Percentiles rank a stretch among this genome's conserved stretches.
Conservation (phyloP, 179 eudicot species). For the Drosera spatulata region DNA sequence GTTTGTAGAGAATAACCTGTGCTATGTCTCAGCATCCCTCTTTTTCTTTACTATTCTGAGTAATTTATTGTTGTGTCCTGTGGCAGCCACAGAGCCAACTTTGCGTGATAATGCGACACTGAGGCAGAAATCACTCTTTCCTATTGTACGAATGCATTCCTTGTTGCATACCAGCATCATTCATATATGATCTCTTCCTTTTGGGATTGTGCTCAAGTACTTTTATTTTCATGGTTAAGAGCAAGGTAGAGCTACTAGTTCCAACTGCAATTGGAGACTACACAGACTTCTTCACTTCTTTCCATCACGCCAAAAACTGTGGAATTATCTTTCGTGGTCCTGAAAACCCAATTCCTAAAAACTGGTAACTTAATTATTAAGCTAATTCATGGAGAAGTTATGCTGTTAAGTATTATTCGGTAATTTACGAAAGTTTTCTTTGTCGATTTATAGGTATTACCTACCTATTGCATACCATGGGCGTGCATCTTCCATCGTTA, state of each 20-base stretch:
- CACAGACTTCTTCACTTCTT: slow-evolving; percentile 87
- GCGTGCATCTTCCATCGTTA: slow-evolving; percentile 87
- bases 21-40: neutral
- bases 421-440: no score
- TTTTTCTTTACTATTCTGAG: slow-evolving; percentile 2
- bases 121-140: slow-evolving; percentile 67
- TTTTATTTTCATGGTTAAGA: slow-evolving; percentile 26
- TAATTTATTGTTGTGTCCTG: slow-evolving; percentile 5
- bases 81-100: slow-evolving; percentile 65
- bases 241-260: slow-evolving; percentile 82
- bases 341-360: slow-evolving; percentile 57
- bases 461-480: slow-evolving; percentile 99
- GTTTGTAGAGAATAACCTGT: neutral
- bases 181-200: slow-evolving; percentile 1
- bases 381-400: neutral
- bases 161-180: neutral
- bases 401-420: no score
- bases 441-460: slow-evolving; percentile 51
- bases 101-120: slow-evolving; percentile 69
- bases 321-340: slow-evolving; percentile 89
- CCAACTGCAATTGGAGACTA: slow-evolving; percentile 88
- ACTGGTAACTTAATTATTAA: slow-evolving; percentile 40
- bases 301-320: slow-evolving; percentile 92
- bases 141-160: slow-evolving; percentile 35
- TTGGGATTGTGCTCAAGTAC: slow-evolving; percentile 2